Evolutionary conservation across 148 eudicot species (phyloP), one percentile per base, ranked within the genome.

Genomic region (Salicornia ramosissima): DNA sequence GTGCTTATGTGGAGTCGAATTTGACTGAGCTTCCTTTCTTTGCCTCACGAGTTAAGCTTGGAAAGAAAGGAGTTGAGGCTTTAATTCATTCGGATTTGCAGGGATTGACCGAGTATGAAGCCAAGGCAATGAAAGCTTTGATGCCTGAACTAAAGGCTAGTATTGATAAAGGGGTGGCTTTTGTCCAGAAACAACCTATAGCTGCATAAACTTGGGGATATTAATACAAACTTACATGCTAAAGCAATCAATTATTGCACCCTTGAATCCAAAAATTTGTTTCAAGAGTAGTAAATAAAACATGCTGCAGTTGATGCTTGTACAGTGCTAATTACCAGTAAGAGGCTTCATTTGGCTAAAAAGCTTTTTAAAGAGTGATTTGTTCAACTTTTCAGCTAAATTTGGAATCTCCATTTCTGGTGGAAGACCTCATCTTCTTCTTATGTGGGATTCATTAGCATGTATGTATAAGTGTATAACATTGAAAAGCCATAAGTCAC

Each of bases 11-110:
- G 19, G 78, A 90, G 75, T 87, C 90, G 11, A 87, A 84, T 10
- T 51, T 88, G 50, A 86, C 87, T 7, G 96, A 88, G 60, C 87
- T 90, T 70, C 96, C 96, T 4, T 90, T 88, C 77, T 90, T 88
- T 68, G 93, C 96, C 10, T 86, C 96, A 9, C 82, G 96, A 75
- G 71, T 90, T 50, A 90, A 87, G 84, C 81, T 87, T 29, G 92
- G 96, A n/a, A 83, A 34, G 80, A 76, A 85, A 25, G 96, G 96
- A 14, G 82, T 90, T 57, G 93, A 88, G 81, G 84, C 85, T 6
- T 74, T 86, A 30, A 80, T 90, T 63, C 65, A 84, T 30, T 81
- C 93, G 1, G 90, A 90, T 47, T 76, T 88, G 51, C 78, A 81
- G 53, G 89, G 87, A 49, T 79, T 90, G 77, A 83, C 85, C 0